phyloP scores from a whole-genome alignment of 2,329 filamentous ascomycete species.

The Geosmithia flava region DNA sequence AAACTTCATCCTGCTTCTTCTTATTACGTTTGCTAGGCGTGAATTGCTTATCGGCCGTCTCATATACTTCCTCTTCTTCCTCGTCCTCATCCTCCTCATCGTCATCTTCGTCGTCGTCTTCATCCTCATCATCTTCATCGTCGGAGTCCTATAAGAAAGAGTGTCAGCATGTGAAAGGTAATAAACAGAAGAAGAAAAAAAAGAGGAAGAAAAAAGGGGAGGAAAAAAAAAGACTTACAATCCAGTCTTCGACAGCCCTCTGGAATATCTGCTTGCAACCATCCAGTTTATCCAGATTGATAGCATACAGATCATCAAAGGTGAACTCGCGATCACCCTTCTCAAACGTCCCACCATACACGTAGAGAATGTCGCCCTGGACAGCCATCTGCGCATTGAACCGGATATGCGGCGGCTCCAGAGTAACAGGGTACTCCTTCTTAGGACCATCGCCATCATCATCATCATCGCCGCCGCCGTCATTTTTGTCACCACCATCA shows the following conservation, averaged over 20 bases:
- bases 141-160: constrained; percentile 37
- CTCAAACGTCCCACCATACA: constrained; percentile 92
- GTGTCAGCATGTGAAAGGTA: too few species aligned
- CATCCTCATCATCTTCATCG: constrained; percentile 46
- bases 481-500: constrained; percentile 34
- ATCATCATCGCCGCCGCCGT: constrained; percentile 20
- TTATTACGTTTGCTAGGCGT: constrained; percentile 41
- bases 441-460: constrained; percentile 44
- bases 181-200: background rate
- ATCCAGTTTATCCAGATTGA: constrained; percentile 90
- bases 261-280: constrained; percentile 87
- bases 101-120: constrained; percentile 50
- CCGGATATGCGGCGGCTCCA: constrained; percentile 77
- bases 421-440: constrained; percentile 52
- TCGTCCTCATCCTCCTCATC: constrained; percentile 45
- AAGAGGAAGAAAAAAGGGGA: constrained; percentile 17
- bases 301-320: constrained; percentile 86
- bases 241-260: constrained; percentile 74
- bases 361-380: constrained; percentile 84
- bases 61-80: constrained; percentile 38
- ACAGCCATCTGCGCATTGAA: constrained; percentile 89
- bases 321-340: constrained; percentile 92
- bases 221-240: constrained; percentile 30
- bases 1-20: constrained; percentile 36
- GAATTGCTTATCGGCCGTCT: constrained; percentile 23